These are phyloP conservation scores for Penicillium daleae DNA, from an alignment of 495 filamentous ascomycete genomes.

Conservation along the genomic window DNA sequence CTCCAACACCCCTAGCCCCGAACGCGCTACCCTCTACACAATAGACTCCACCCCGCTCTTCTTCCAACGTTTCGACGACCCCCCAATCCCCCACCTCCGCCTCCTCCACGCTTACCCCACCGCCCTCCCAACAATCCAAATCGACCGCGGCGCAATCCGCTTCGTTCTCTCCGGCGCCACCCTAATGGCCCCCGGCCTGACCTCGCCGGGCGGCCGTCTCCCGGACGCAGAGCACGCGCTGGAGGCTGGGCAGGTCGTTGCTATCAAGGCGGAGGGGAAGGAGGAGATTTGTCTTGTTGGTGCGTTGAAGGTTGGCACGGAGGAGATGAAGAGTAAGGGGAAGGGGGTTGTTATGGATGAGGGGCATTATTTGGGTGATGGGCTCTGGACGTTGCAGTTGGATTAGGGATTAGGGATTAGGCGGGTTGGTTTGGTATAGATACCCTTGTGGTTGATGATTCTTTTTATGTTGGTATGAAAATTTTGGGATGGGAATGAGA, in stretches of 20 bases:
- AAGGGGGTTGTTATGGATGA: constrained; percentile 93
- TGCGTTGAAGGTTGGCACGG: constrained; percentile 80
- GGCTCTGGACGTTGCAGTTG: constrained; percentile 79
- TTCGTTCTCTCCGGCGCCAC: constrained; percentile 93
- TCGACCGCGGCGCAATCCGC: constrained; percentile 94
- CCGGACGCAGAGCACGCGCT: constrained; percentile 62
- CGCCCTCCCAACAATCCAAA: constrained; percentile 57
- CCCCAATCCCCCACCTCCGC: constrained; percentile 76
- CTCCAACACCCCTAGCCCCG: constrained; percentile 59
- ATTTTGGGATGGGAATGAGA: constrained; percentile 4
- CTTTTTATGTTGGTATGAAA: constrained; percentile 1
- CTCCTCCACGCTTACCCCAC: constrained; percentile 68
- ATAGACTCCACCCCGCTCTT: constrained; percentile 77
- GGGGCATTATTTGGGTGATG: constrained; percentile 93
- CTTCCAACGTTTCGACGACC: constrained; percentile 85
- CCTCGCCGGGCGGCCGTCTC: constrained; percentile 75
- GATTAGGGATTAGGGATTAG: no score
- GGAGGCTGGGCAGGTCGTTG: constrained; percentile 78
- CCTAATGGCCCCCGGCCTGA: constrained; percentile 93
- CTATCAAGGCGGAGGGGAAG: constrained; percentile 91
- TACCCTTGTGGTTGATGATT: not conserved
- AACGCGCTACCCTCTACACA: constrained; percentile 83
- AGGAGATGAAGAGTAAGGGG: constrained; percentile 89
- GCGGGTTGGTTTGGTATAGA: not conserved
- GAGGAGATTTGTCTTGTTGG: constrained; percentile 88